Evolutionary conservation across 441 rosid species (phyloP).

Genomic region (Croton setiger): DNA sequence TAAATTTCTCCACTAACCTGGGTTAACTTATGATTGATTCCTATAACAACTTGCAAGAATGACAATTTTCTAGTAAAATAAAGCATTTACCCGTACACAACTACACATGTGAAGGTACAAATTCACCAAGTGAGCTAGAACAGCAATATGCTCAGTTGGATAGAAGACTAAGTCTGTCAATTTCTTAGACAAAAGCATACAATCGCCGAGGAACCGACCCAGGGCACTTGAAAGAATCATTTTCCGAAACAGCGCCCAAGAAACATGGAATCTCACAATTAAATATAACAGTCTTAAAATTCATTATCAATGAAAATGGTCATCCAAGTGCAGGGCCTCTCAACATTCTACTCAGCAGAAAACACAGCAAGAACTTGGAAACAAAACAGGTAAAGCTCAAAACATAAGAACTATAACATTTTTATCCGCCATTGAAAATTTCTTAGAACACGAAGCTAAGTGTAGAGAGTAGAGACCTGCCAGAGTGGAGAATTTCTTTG

Average conservation of each 20-base stretch:
- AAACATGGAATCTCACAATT: too few relatives aligned
- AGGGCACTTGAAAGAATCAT: too few relatives aligned
- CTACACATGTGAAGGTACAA: not conserved
- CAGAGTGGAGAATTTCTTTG: constrained; percentile 76
- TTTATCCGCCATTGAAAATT: not conserved
- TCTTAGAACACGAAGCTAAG: not conserved
- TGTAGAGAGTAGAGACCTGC: constrained; percentile 28
- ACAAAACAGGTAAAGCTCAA: not conserved
- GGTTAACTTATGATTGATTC: not conserved
- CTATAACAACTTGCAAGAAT: not conserved
- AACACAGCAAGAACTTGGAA: not conserved
- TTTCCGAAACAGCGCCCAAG: too few relatives aligned
- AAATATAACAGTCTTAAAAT: too few relatives aligned
- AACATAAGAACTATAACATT: not conserved
- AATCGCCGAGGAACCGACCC: too few relatives aligned
- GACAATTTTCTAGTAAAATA: not conserved
- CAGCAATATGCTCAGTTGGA: too few relatives aligned
- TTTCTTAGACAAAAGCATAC: too few relatives aligned
- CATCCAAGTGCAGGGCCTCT: too few relatives aligned
- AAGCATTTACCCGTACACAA: not conserved
- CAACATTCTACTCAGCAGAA: not conserved
- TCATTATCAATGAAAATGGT: too few relatives aligned
- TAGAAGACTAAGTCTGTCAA: too few relatives aligned
- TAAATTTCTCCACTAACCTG: not conserved
- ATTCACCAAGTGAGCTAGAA: not conserved